These are phyloP conservation scores for Trametes gibbosa DNA, from an alignment of 768 basidiomycete species.

Conservation along the genomic window DNA sequence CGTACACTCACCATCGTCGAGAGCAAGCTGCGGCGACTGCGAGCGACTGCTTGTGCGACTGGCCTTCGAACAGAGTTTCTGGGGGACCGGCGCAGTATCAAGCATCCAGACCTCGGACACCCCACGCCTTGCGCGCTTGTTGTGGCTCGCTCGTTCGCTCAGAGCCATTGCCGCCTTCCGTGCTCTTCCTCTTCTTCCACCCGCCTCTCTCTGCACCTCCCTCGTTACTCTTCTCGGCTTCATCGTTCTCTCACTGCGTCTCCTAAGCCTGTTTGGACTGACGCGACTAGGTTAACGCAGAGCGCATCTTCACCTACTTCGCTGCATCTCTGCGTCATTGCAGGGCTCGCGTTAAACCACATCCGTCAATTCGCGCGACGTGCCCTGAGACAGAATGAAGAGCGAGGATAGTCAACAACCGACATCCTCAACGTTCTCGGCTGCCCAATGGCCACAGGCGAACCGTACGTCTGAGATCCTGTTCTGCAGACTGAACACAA, in stretches of 20 bases:
- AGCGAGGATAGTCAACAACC: conserved; percentile 35
- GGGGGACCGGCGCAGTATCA: not conserved
- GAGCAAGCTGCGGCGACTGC: not conserved
- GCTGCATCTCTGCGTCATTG: not conserved
- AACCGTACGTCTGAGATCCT: conserved; percentile 31
- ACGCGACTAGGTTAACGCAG: no score
- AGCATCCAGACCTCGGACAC: not conserved
- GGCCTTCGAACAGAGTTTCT: not conserved
- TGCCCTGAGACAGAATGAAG: conserved; percentile 35
- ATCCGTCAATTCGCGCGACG: not conserved
- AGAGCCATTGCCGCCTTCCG: not conserved
- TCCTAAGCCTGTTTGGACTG: no score
- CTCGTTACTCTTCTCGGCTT: not conserved
- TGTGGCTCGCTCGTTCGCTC: not conserved
- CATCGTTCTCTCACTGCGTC: not conserved
- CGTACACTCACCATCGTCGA: not conserved
- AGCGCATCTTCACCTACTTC: not conserved
- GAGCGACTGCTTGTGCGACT: not conserved
- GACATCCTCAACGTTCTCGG: conserved; percentile 33
- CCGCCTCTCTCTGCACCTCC: not conserved
- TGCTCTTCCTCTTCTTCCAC: not conserved
- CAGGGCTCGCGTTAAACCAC: not conserved
- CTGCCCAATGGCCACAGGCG: conserved; percentile 39
- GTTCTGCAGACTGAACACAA: no score
- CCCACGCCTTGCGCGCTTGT: not conserved